Evolutionary conservation across 192 early-diverging fungal species (phyloP), one percentile per base, ranked within the genome.

Genomic region (Rhizoclosmatium sp.): DNA sequence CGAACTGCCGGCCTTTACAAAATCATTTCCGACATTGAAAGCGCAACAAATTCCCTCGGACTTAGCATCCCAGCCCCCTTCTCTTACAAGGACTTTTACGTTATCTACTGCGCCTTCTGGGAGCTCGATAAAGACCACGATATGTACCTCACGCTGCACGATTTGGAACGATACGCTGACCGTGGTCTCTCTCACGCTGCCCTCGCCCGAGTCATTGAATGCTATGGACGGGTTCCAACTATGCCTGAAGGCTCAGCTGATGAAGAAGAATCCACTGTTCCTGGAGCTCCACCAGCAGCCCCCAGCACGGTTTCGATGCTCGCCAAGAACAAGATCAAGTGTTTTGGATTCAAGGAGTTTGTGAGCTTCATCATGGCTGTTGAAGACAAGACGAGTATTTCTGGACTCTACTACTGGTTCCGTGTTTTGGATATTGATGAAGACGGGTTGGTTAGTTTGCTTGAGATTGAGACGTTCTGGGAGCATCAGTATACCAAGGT

Each of bases 21-120:
- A 56, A 88, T 89, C n/a, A 74, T 97, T 65, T 73, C 85, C 19
- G 80, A 85, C 7, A 82, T 96, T 62, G 93, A 93, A 69, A 76
- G 23, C 5, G 62, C 62, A 14, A 80, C 71, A 12, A 80, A 73
- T 65, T 66, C 61, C 16, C 71, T 80, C 41, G 71, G 64, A 0
- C 14, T 68, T 7, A 47, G 45, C 42, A 91, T 85, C 10, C 92
- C 92, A n/a, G 89, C 92, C 76, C 88, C 91, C 46, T 97, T 97
- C 70, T 96, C 95, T 7, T 97, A 97, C 85, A 95, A 95, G 82
- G 95, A 97, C 77, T 97, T 96, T 78, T 97, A 97, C 79, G 96
- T 97, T 40, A 86, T 97, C 4, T 97, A 95, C 80, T 96, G 94
- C 85, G 95, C 93, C 80, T 96, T 97, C 80, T 97, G 93, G 92